Evolutionary conservation across 2,329 filamentous ascomycete species (phyloP).

Genomic region (Drechslera avenae): DNA sequence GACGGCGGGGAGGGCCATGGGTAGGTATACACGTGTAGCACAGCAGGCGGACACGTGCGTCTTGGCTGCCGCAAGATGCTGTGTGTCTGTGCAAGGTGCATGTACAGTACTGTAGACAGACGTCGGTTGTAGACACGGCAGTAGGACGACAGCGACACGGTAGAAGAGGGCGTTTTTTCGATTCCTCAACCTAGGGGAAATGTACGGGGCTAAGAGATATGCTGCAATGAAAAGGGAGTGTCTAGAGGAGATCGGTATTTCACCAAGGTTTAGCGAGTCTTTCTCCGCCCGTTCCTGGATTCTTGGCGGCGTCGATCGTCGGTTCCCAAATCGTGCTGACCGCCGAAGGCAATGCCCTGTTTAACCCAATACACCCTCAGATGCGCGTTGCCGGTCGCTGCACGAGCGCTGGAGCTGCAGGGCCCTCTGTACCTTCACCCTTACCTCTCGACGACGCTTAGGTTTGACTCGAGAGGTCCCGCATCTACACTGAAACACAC

Average conservation of each 20-base stretch:
- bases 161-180: no score
- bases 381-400: slow-evolving; percentile 15
- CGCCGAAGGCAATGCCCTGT: slow-evolving; percentile 15
- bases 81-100: neutral
- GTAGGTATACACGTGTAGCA: slow-evolving; percentile 1
- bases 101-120: neutral
- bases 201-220: slow-evolving; percentile 3
- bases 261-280: slow-evolving; percentile 11
- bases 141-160: neutral
- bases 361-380: slow-evolving; percentile 12
- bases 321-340: slow-evolving; percentile 15
- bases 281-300: slow-evolving; percentile 22
- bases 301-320: slow-evolving; percentile 16
- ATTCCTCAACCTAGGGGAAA: neutral
- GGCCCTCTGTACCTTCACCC: slow-evolving; percentile 8
- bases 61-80: neutral
- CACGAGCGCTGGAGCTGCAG: slow-evolving; percentile 12
- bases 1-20: slow-evolving; percentile 3
- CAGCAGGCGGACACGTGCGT: slow-evolving; percentile 12
- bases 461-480: no score
- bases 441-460: no score
- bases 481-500: neutral
- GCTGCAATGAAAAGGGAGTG: no score
- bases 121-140: neutral
- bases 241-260: slow-evolving; percentile 1